A percentile compares a stretch with the other conserved stretches of the same genome.
Evolutionary conservation across 352 stramenopile species (phyloP).

Genomic region (Hyaloperonospora arabidopsidis): DNA sequence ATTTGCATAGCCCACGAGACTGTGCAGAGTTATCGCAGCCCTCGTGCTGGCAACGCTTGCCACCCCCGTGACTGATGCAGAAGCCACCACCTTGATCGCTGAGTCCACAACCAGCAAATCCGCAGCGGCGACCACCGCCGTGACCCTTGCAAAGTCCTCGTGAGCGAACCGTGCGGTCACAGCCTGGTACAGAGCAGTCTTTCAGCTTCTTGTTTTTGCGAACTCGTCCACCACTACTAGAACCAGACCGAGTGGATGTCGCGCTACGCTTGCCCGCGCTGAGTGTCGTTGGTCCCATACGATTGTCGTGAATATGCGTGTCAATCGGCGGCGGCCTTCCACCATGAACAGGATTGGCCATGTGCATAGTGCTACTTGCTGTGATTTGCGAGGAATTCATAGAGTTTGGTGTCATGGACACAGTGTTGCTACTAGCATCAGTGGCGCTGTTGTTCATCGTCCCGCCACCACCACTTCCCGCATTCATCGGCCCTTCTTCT

Average conservation of each 20-base stretch:
- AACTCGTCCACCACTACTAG: slow-evolving; percentile 31
- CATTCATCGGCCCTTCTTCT: slow-evolving; percentile 18
- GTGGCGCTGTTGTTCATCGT: slow-evolving; percentile 21
- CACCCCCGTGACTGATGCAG: slow-evolving; percentile 76
- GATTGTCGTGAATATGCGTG: slow-evolving; percentile 27
- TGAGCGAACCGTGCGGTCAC: slow-evolving; percentile 67
- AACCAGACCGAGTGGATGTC: slow-evolving; percentile 36
- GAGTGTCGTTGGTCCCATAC: slow-evolving; percentile 18
- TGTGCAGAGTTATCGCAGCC: slow-evolving; percentile 78
- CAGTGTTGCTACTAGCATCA: slow-evolving; percentile 16
- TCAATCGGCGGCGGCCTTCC: slow-evolving; percentile 46
- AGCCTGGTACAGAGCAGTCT: slow-evolving; percentile 70
- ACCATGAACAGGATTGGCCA: slow-evolving; percentile 11
- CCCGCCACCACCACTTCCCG: slow-evolving; percentile 3
- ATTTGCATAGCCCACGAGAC: slow-evolving; percentile 74
- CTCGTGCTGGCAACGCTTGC: slow-evolving; percentile 70
- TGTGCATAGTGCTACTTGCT: slow-evolving; percentile 20
- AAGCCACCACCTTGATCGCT: slow-evolving; percentile 75
- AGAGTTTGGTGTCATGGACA: slow-evolving; percentile 26
- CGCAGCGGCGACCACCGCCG: slow-evolving; percentile 64
- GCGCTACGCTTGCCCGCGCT: slow-evolving; percentile 30
- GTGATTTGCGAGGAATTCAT: slow-evolving; percentile 18
- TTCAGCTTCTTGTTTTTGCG: slow-evolving; percentile 81
- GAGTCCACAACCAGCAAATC: slow-evolving; percentile 54
- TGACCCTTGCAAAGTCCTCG: slow-evolving; percentile 76